Percentiles rank a stretch among this genome's conserved stretches.
Evolutionary conservation across 2,329 filamentous ascomycete species (phyloP).

Genomic region (Cadophora sp.): DNA sequence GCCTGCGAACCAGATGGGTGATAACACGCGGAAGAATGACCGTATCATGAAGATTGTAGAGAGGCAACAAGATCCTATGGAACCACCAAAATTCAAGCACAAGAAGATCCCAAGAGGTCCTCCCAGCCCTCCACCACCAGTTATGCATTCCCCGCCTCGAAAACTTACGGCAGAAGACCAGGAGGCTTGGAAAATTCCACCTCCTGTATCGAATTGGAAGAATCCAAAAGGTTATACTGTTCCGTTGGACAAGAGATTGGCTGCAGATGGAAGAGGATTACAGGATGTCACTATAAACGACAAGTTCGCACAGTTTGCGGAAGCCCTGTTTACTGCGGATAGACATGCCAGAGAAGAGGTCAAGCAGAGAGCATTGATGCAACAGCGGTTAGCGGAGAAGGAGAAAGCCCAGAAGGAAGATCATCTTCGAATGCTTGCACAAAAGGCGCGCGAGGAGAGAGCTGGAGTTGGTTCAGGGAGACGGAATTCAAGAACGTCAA

Average conservation of each 20-base stretch:
- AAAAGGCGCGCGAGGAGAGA: constrained; percentile 88
- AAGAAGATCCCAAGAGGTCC: constrained; percentile 97
- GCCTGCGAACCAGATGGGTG: constrained; percentile 96
- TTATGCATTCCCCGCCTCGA: constrained; percentile 92
- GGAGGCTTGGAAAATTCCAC: constrained; percentile 92
- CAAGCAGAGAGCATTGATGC: constrained; percentile 89
- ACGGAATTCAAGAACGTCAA: constrained; percentile 46
- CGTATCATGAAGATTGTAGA: constrained; percentile 99
- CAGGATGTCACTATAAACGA: constrained; percentile 98
- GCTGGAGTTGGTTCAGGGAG: constrained; percentile 59
- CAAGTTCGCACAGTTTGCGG: constrained; percentile 96
- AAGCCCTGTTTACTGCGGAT: constrained; percentile 93
- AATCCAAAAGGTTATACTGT: constrained; percentile 99
- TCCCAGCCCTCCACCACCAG: constrained; percentile 88
- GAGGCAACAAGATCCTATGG: constrained; percentile 91
- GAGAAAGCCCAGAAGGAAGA: constrained; percentile 96
- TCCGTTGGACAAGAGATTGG: constrained; percentile 91
- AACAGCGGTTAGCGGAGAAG: constrained; percentile 94
- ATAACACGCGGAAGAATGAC: constrained; percentile 83
- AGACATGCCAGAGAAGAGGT: constrained; percentile 95
- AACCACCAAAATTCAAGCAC: constrained; percentile 98
- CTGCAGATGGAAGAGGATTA: constrained; percentile 88
- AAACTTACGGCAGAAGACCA: constrained; percentile 97
- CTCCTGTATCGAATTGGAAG: constrained; percentile 98
- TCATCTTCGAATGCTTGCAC: constrained; percentile 83